Conservation (phyloP, 2,329 filamentous ascomycete genomes). For the Clonostachys solani region DNA sequence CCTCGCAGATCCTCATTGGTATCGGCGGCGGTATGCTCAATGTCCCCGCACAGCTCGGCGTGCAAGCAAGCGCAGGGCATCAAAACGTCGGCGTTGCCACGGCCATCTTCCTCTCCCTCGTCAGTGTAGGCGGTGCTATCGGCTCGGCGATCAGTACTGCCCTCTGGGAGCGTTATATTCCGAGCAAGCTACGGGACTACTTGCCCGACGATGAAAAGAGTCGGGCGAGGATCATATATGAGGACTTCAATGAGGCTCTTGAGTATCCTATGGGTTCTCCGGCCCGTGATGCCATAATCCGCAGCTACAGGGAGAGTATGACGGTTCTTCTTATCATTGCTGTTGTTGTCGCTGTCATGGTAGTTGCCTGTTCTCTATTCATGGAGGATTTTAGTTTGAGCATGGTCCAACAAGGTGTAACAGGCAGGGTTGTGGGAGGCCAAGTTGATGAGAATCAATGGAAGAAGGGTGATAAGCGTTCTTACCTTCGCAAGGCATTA, state of each 20-base stretch:
- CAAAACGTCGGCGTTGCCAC: constrained; percentile 48
- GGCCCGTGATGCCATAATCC: constrained; percentile 14
- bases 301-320: constrained; percentile 13
- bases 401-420: constrained; percentile 8
- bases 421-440: constrained; percentile 6
- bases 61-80: constrained; percentile 19
- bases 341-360: constrained; percentile 20
- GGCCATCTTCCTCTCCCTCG: constrained; percentile 49
- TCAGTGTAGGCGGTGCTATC: constrained; percentile 49
- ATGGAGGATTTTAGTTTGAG: constrained; percentile 7
- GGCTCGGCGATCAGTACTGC: constrained; percentile 34
- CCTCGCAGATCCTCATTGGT: constrained; percentile 19
- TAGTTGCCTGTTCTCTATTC: constrained; percentile 3
- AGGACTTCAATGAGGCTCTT: constrained; percentile 10
- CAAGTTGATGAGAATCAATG: constrained; percentile 2
- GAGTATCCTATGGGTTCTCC: constrained; percentile 10
- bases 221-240: constrained; percentile 8
- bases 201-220: constrained; percentile 9
- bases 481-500: constrained; percentile 20
- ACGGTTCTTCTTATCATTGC: constrained; percentile 16
- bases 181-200: constrained; percentile 9
- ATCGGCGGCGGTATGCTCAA: constrained; percentile 23
- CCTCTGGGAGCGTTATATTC: constrained; percentile 21
- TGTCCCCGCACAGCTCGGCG: constrained; percentile 22
- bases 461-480: background rate